Conservation (phyloP, 352 stramenopile species). For the Elongisporangium senticosum region DNA sequence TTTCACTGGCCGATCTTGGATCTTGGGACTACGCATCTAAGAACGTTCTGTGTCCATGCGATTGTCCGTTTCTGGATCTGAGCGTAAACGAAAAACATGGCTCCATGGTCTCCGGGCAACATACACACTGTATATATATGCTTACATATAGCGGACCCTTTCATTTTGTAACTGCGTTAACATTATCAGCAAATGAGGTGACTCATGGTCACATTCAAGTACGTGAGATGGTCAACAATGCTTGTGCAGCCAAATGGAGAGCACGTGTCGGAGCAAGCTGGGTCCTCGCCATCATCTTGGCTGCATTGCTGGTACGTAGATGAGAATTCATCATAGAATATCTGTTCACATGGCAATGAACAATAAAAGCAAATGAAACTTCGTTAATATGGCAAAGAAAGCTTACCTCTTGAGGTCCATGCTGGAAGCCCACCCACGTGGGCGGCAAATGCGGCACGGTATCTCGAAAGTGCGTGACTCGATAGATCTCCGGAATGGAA, state of each 20-base stretch:
- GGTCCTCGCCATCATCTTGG: conserved; percentile 54
- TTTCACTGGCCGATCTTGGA: not conserved
- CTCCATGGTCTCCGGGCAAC: no score
- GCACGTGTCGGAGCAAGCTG: conserved; percentile 60
- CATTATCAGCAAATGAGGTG: conserved; percentile 69
- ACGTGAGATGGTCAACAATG: conserved; percentile 81
- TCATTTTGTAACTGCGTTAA: no score
- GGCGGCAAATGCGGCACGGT: conserved; percentile 73
- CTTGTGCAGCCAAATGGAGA: conserved; percentile 73
- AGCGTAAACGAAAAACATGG: no score
- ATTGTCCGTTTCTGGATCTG: not conserved
- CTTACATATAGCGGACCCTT: not conserved
- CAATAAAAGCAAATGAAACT: not conserved
- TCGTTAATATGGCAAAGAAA: not conserved
- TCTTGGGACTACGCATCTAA: not conserved
- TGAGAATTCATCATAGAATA: conserved; percentile 82
- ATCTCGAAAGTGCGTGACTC: conserved; percentile 75
- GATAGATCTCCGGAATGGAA: conserved; percentile 53
- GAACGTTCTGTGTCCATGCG: not conserved
- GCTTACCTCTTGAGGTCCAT: conserved; percentile 63
- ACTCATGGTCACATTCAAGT: conserved; percentile 87
- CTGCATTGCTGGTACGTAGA: conserved; percentile 55
- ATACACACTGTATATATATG: not conserved
- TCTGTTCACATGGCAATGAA: conserved; percentile 20
- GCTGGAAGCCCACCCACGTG: conserved; percentile 69